Percentiles rank a stretch among this genome's conserved stretches.
Conservation (phyloP, 2,329 filamentous ascomycete genomes). For the Chaetomiaceae sp. region DNA sequence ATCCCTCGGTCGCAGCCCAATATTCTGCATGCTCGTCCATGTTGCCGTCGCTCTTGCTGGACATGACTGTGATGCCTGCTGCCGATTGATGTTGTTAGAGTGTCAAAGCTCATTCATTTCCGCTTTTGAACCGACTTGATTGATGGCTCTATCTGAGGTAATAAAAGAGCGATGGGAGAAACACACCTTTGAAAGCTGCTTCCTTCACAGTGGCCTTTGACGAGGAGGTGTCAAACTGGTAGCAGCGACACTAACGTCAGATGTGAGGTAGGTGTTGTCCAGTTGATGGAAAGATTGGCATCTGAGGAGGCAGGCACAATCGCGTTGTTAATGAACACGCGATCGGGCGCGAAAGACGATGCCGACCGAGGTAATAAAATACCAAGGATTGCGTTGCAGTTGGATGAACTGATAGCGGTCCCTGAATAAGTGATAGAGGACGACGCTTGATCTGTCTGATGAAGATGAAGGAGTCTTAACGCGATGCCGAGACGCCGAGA, state of each 20-base stretch:
- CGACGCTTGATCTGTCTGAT: too few relatives aligned
- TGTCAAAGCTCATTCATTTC: too few relatives aligned
- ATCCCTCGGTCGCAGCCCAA: constrained; percentile 22
- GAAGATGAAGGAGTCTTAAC: neutral
- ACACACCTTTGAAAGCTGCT: neutral
- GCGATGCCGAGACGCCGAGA: neutral
- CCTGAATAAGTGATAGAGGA: neutral
- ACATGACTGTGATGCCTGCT: neutral
- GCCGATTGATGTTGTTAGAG: too few relatives aligned
- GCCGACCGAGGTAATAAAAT: neutral
- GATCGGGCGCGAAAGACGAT: too few relatives aligned
- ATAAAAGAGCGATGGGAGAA: neutral
- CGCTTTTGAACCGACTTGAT: too few relatives aligned
- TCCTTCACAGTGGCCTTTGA: neutral
- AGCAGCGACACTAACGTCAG: too few relatives aligned
- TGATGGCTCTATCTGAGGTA: too few relatives aligned
- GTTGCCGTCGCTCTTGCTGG: constrained; percentile 1
- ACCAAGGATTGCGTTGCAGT: neutral
- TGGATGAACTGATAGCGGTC: neutral
- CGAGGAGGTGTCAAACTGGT: too few relatives aligned
- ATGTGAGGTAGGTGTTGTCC: neutral
- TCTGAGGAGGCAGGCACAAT: neutral
- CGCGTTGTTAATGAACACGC: neutral
- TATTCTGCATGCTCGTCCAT: neutral
- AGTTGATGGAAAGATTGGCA: neutral